Base-by-base conservation (phyloP, 257 asterid genomes). In the Penstemon eatonii region DNA sequence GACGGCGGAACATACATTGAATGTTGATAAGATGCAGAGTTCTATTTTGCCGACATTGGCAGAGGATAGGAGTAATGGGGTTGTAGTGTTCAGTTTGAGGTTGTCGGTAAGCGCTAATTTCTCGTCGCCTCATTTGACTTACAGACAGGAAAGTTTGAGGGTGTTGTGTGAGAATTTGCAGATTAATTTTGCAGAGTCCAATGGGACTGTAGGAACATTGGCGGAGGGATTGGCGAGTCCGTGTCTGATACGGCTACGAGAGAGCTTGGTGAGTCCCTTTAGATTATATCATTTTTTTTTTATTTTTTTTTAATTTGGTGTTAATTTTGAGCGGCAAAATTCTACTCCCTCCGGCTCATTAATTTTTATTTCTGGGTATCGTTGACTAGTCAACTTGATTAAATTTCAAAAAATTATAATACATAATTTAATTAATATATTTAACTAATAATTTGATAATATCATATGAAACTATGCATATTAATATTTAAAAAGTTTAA, bases 81-180 rank as follows among this genome's bases (percentile, higher is more conserved):
- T 13, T 3, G 56, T 81, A 41, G 15, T 37, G 3, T 75, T 85
- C 8, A 72, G 85, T 60, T 37, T 83, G 76, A 80, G 82, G 66
- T 2, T 87, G 66, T 65, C 63, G 4, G 15, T 76, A 68, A 76
- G 39, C 6, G 71, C 83, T 0, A 57, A 66, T 41, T 80, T 76
- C 25, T 37, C 71, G 39, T 19, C 81, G 4, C 11, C 74, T 8
- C 4, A 15, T 38, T 7, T 39, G 63, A 68, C 53, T 0, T 60
- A 70, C 73, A 53, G 76, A 38, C 38, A 53, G 25, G 81, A 72
- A 12, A 68, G 11, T 15, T 12, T 84, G 15, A 77, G 63, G 40
- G 63, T 87, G 3, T 56, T 59, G 69, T 87, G 94, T 45, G 87
- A 79, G 37, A 76, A 77, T 57, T 25, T 84, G 49, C 74, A 68